These are phyloP conservation scores for Erythrophleum ivorense DNA, from an alignment of 331 rosid genomes.

Conservation along the genomic window DNA sequence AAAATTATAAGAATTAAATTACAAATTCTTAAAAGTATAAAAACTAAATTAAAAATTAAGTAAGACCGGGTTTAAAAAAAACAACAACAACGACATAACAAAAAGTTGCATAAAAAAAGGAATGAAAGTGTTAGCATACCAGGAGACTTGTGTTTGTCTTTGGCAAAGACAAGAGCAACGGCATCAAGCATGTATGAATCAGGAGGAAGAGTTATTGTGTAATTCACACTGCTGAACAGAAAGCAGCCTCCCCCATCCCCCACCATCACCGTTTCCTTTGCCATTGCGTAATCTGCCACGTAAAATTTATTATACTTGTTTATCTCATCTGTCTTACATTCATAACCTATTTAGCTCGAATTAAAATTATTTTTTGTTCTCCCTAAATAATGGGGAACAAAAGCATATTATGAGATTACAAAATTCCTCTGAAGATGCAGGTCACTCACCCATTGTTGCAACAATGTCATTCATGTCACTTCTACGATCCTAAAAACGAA, in stretches of 20 bases:
- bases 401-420: background rate
- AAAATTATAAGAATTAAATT: too few species aligned
- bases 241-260: slow-evolving; percentile 41
- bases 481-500: background rate
- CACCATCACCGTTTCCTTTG: slow-evolving; percentile 23
- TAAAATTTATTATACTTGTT: background rate
- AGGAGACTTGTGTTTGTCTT: slow-evolving; percentile 26
- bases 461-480: slow-evolving; percentile 19
- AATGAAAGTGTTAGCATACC: background rate
- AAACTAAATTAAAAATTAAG: background rate
- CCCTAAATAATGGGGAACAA: background rate
- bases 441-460: slow-evolving; percentile 25
- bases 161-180: slow-evolving; percentile 37
- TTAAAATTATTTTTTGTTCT: too few species aligned
- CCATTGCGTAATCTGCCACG: slow-evolving; percentile 32
- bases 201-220: background rate
- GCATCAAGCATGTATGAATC: slow-evolving; percentile 12
- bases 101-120: background rate
- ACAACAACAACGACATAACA: background rate
- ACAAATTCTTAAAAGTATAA: too few species aligned
- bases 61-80: background rate
- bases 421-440: background rate
- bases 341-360: too few species aligned
- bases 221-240: slow-evolving; percentile 21
- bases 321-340: too few species aligned